Evolutionary conservation across 1,284 basidiomycete genomes (phyloP), one percentile per base, ranked within the genome.

Genomic region (Apiotrichum sp.): DNA sequence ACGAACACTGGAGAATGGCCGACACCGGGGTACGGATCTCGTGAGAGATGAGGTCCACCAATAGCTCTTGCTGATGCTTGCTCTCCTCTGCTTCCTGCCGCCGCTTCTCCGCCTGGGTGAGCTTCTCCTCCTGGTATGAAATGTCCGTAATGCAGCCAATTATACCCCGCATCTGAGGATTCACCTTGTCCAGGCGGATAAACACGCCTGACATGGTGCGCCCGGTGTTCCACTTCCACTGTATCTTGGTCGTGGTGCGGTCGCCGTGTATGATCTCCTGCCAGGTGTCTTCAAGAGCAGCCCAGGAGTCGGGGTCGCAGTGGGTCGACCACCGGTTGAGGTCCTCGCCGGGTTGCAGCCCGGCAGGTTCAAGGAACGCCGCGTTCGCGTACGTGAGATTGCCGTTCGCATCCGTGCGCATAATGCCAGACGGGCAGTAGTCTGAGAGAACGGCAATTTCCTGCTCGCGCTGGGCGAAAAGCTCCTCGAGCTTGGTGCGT

Each of bases 141-240:
- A 72, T 65, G 49, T 74, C 74, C 9, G 60, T 65, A 0, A 72
- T 52, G 57, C 74, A 76, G 1, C 68, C 72, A 4, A 75, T 50
- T 29, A 72, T 61, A n/a, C 72, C 72, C 0, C 60, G 36, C 64
- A 70, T 62, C 8, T 55, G 58, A 7, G 63, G 62, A 10, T 57
- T 53, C 9, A 70, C 55, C 31, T 63, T 49, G 53, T 73, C 69
- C 16, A 75, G 57, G 4, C 70, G 65, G 50, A 73, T 60, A 42
- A 73, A 72, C 33, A 62, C 56, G 1, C 65, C 71, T 6, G 59
- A 52, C 35, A 71, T 64, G 11, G 53, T 57, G 22, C 55, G 58
- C 0, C 71, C 71, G 14, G 62, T 69, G 10, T 39, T 41, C 68
- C 71, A 75, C 41, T 59, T 66, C 71, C 72, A 75, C 14, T 48